Evolutionary conservation across 2,329 filamentous ascomycete species (phyloP), one percentile per base, ranked within the genome.

Genomic region (Aplosporella prunicola): DNA sequence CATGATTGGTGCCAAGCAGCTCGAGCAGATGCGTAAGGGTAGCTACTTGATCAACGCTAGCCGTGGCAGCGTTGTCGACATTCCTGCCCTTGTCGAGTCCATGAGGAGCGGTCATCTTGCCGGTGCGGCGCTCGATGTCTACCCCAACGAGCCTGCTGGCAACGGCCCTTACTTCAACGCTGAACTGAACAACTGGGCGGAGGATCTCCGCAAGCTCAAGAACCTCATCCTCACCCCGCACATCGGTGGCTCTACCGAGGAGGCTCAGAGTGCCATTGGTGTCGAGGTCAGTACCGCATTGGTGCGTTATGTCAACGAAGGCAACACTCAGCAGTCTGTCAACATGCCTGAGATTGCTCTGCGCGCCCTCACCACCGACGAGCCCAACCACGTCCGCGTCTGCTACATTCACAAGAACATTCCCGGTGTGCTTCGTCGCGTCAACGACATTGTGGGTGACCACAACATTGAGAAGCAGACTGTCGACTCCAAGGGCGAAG

Each of bases 381-480:
- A 96, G 64, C 76, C 82, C 16, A 79, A 94, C 58, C 82, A 91
- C 58, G 87, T 88, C 39, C 81, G 91, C 70, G 75, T 96, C 46
- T 88, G 96, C 53, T 98, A 89, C 63, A 93, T 98, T 50, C 91
- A 98, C 67, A 82, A 82, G 63, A 98, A 98, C 64, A 78, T 96
- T 15, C 91, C 91, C 32, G 91, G 91, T 70, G 91, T 98, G 45
- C 70, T 98, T 60, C 77, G 87, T 55, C 85, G 81, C 67, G 91
- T 98, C 48, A 98, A 98, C 69, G 84, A 91, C 54, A 86, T 96
- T 45, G 73, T 98, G 32, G 84, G 82, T 28, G 80, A 93, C 53
- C 88, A 98, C 69, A 98, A 98, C 61, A 88, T 98, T 50, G 89
- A 95, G 67, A 96, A 96, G 72, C 91, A 98, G 66, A 96, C 93